phyloP scores from a whole-genome alignment of 2,329 filamentous ascomycete genomes.

The Trichoderma lentiforme region DNA sequence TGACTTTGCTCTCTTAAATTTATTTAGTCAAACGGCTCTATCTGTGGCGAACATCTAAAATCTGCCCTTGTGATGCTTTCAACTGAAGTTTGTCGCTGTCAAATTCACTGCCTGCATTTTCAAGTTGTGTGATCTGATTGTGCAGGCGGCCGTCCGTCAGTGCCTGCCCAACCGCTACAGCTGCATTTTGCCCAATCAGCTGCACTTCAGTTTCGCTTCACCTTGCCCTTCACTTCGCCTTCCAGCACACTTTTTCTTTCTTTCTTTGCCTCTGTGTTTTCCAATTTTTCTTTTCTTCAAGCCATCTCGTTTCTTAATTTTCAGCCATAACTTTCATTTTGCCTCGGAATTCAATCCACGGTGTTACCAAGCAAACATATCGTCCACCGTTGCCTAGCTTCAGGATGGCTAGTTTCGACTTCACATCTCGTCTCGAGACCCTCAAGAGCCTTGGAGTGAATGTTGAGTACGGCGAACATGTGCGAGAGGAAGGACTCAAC shows the following conservation, averaged over 20 bases:
- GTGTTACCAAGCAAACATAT: not conserved
- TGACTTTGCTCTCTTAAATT: not conserved
- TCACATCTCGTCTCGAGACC: slow-evolving; percentile 23
- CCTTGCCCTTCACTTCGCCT: not conserved
- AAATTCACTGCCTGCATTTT: not conserved
- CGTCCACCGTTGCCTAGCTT: not conserved
- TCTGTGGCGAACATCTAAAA: not conserved
- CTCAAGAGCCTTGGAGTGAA: slow-evolving; percentile 25
- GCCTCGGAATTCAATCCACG: not conserved
- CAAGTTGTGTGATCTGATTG: not conserved
- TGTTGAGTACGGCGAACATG: not conserved
- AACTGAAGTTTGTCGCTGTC: not conserved
- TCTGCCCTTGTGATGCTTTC: not conserved
- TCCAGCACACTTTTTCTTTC: not conserved
- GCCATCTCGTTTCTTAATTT: too few relatives aligned
- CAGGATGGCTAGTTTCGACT: slow-evolving; percentile 23
- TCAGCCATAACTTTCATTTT: not conserved
- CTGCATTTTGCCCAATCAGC: not conserved
- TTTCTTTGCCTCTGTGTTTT: not conserved
- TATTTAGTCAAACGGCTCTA: not conserved
- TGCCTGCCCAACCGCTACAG: not conserved
- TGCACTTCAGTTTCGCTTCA: not conserved
- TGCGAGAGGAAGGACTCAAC: not conserved
- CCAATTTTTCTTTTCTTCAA: not conserved
- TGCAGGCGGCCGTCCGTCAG: not conserved